Evolutionary conservation across 139 green algal genomes (phyloP), one percentile per base, ranked within the genome.

Genomic region (Edaphochlamys debaryana): DNA sequence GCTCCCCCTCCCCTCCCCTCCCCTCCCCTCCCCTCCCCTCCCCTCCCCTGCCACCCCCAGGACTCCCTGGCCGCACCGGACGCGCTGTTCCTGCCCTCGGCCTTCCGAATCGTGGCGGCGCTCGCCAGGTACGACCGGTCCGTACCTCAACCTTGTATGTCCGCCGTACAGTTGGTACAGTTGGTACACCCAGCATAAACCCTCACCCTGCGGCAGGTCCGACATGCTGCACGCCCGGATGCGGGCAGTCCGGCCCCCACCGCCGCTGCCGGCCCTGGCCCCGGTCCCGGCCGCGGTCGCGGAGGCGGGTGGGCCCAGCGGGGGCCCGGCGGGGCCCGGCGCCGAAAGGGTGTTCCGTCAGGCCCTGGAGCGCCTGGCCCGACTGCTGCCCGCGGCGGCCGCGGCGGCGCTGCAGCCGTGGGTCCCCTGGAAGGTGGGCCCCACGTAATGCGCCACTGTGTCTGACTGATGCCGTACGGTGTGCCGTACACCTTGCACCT

Each of bases 401-500:
- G 78, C 50, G 4, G 48, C 34, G 48, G 78, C 45, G 66, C 48
- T 84, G 48, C 78, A 84, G 66, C 29, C 66, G 0, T 84, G 78
- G 78, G 78, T 30, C 5, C 66, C 78, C 9, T 84, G 78, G 78
- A 84, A 84, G 78, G 78, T 84, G 34, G 20, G 67, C 25, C 36
- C 8, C 36, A n/a, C n/a, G n/a, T n/a, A n/a, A n/a, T n/a, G n/a
- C n/a, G n/a, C n/a, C n/a, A n/a, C n/a, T n/a, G n/a, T n/a, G n/a
- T n/a, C n/a, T n/a, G n/a, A n/a, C n/a, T n/a, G n/a, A n/a, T n/a
- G n/a, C n/a, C n/a, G n/a, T n/a, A n/a, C n/a, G n/a, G n/a, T n/a
- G n/a, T n/a, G n/a, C n/a, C n/a, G n/a, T n/a, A n/a, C n/a, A n/a
- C n/a, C n/a, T n/a, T n/a, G n/a, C n/a, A n/a, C n/a, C n/a, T n/a